Base-by-base conservation (phyloP, 257 asterid species). In the Ophiorrhiza pumila region DNA sequence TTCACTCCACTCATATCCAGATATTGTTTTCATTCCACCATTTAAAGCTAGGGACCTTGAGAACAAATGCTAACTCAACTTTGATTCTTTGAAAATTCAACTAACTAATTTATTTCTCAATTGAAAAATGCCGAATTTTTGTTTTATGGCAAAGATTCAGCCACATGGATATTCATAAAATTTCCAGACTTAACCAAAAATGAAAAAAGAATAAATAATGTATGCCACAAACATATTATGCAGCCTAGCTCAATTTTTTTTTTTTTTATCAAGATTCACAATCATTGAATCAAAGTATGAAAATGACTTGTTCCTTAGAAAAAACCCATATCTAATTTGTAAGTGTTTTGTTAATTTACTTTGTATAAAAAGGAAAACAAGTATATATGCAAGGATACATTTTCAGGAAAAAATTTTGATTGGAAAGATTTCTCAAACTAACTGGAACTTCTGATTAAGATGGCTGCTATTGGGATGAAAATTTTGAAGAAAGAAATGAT, bases 401-500 rank as follows among this genome's bases (percentile, higher is more conserved):
- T 52, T n/a, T 0, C 0, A 12, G 60, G 42, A 59, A 22, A 65
- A 42, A 68, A 53, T 68, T 45, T 49, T 62, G 17, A 15, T 34
- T 43, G n/a, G 58, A 46, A 0, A 41, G 20, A 57, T 43, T 65
- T 75, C 45, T 46, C 58, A n/a, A n/a, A n/a, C n/a, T n/a, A n/a
- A n/a, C n/a, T n/a, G n/a, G n/a, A n/a, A 65, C 43, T 18, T 45
- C 41, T 57, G 52, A n/a, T 71, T 47, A 35, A 70, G 46, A 72
- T 71, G 56, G 71, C 71, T 59, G 13, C 32, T 56, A 64, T 42
- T 66, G 68, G 70, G 42, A 62, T 45, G 56, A 60, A 73, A 53
- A 39, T 9, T 65, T 58, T 43, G 64, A 62, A 61, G 58, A 68
- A 68, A 50, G 53, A 47, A 72, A 56, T 59, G 31, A 46, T 41